phyloP scores from a whole-genome alignment of 1,284 basidiomycete genomes.

The Tausonia pullulans region DNA sequence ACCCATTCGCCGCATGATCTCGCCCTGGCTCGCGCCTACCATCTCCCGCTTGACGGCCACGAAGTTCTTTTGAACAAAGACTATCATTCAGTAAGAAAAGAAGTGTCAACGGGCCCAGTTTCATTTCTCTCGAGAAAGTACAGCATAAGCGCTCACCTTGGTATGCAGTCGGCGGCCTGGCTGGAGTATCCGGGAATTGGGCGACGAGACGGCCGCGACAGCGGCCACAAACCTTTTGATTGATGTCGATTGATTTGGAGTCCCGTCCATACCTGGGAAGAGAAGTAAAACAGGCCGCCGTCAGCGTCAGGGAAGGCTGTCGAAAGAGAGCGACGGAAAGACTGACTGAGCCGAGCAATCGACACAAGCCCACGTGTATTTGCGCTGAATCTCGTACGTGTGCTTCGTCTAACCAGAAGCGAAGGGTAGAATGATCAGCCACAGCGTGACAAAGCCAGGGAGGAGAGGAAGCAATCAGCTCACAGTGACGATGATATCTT shows the following conservation, averaged over 20 bases:
- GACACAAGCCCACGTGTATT: constrained; percentile 13
- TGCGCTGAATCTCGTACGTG: constrained; percentile 13
- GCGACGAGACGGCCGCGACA: constrained; percentile 8
- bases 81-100: neutral
- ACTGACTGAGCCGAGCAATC: constrained; percentile 6
- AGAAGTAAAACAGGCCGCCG: neutral
- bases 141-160: too few species aligned
- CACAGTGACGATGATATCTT: constrained; percentile 12
- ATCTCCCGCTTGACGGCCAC: too few species aligned
- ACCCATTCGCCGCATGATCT: constrained; percentile 2
- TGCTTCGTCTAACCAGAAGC: constrained; percentile 1
- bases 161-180: neutral
- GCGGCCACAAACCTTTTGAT: constrained; percentile 3
- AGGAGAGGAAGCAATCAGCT: neutral
- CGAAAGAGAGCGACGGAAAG: neutral
- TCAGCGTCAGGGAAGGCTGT: neutral
- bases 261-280: constrained; percentile 13
- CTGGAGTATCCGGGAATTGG: neutral
- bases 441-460: neutral
- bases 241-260: constrained; percentile 13
- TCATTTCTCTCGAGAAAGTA: too few species aligned
- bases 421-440: neutral
- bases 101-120: too few species aligned
- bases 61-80: neutral
- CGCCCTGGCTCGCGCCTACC: neutral